phyloP scores from a whole-genome alignment of 352 stramenopile genomes.

The Phytophthora idaei region DNA sequence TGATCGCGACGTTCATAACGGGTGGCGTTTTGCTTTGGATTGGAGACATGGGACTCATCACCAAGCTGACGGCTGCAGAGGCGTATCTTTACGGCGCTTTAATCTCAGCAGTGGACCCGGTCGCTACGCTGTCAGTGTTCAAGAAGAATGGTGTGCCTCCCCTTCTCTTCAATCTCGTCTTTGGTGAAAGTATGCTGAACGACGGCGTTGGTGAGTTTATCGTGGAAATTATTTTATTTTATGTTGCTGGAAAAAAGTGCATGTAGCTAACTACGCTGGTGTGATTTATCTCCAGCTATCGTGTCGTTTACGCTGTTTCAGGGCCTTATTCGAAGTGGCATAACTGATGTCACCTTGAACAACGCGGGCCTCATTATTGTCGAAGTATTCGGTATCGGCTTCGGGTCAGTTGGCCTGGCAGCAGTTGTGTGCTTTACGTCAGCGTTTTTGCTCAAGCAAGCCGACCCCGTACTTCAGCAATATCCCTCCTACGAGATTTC shows the following conservation, averaged over 20 bases:
- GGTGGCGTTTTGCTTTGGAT: constrained; percentile 78
- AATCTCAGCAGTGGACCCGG: constrained; percentile 94
- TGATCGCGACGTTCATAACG: constrained; percentile 83
- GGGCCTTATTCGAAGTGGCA: constrained; percentile 74
- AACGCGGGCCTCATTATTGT: constrained; percentile 78
- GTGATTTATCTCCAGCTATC: constrained; percentile 53
- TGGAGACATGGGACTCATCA: constrained; percentile 74
- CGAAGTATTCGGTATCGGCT: constrained; percentile 83
- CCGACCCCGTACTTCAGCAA: constrained; percentile 68
- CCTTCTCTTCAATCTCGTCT: constrained; percentile 95
- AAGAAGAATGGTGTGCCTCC: constrained; percentile 89
- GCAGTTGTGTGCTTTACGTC: constrained; percentile 77
- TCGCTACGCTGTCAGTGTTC: constrained; percentile 94
- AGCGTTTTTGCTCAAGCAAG: constrained; percentile 83
- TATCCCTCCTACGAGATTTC: constrained; percentile 90
- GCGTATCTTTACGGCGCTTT: constrained; percentile 92
- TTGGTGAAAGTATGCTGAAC: constrained; percentile 96
- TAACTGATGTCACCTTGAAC: constrained; percentile 72
- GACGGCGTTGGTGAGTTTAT: constrained; percentile 84
- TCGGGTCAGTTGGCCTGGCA: constrained; percentile 80
- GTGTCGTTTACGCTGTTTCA: constrained; percentile 87
- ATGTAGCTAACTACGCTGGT: constrained; percentile 8
- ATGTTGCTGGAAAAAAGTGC: not conserved
- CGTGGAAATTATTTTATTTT: constrained; percentile 20
- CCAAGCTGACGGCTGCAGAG: constrained; percentile 86